phyloP scores from a whole-genome alignment of 176 grass and related monocot genomes.

The Aegilops speltoides region DNA sequence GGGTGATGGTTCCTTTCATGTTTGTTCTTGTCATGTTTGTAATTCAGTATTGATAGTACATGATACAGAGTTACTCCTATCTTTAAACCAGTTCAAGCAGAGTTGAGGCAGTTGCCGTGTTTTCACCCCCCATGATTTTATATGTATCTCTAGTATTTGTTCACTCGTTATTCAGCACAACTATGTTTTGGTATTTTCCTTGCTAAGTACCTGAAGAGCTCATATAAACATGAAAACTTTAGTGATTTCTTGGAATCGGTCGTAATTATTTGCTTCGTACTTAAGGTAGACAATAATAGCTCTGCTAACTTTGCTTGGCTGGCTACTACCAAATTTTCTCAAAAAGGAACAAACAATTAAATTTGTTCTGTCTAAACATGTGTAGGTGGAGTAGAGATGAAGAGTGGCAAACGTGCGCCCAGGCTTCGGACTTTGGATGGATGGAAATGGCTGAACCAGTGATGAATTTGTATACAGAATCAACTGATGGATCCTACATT shows the following conservation, averaged over 20 bases:
- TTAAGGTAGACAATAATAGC: neutral
- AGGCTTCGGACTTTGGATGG: conserved; percentile 76
- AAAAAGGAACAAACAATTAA: neutral
- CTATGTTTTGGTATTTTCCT: neutral
- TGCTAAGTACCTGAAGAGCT: neutral
- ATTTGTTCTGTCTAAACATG: conserved; percentile 30
- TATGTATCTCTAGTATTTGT: neutral
- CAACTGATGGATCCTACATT: conserved; percentile 90
- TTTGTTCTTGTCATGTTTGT: neutral
- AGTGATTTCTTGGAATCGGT: neutral
- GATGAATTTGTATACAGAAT: conserved; percentile 93
- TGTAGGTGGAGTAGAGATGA: conserved; percentile 68
- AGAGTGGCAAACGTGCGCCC: conserved; percentile 64
- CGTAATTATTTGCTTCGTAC: neutral
- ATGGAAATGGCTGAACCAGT: conserved; percentile 94
- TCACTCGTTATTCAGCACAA: neutral
- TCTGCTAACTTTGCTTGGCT: neutral
- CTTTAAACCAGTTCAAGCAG: neutral
- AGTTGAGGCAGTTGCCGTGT: neutral
- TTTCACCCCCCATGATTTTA: neutral
- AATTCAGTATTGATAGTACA: neutral
- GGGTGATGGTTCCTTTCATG: neutral
- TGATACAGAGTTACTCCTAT: neutral
- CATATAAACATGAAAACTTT: neutral
- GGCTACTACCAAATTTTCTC: neutral